Percentiles rank a stretch among this genome's conserved stretches.
These are phyloP conservation scores for Tilletia caries DNA, from an alignment of 1,284 basidiomycete genomes.

Conservation along the genomic window DNA sequence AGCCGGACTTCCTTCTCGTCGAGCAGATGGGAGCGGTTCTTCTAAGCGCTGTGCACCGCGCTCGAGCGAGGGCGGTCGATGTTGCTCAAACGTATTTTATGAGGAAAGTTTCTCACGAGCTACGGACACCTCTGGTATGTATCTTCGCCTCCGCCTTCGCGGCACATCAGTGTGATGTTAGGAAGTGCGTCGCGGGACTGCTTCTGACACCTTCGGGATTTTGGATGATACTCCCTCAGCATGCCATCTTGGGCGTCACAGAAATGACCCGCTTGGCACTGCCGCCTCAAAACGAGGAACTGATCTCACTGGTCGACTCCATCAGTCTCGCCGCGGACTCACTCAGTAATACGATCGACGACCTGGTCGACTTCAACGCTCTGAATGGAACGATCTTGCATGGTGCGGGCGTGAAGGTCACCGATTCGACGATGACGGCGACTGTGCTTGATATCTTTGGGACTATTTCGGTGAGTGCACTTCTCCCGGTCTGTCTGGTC, in stretches of 20 bases:
- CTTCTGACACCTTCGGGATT: neutral
- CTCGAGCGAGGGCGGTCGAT: neutral
- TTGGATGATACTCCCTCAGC: neutral
- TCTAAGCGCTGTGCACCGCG: neutral
- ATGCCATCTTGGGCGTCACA: neutral
- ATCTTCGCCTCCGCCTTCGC: no score
- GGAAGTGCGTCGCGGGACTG: no score
- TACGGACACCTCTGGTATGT: neutral
- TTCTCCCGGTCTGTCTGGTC: no score
- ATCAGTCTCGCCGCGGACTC: neutral
- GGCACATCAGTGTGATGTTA: no score
- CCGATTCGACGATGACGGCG: neutral
- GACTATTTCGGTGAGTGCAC: neutral
- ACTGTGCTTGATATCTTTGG: neutral
- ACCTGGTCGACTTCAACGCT: conserved; percentile 1
- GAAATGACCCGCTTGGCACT: neutral
- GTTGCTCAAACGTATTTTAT: neutral
- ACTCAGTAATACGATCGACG: neutral
- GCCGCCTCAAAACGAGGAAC: neutral
- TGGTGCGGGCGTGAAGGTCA: neutral
- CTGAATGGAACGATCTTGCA: neutral
- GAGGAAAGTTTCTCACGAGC: neutral
- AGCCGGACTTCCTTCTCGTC: neutral
- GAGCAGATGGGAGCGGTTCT: neutral
- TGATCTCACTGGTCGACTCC: neutral